Base-by-base conservation (phyloP, 345 rosid species). In the Ceriops decandra region DNA sequence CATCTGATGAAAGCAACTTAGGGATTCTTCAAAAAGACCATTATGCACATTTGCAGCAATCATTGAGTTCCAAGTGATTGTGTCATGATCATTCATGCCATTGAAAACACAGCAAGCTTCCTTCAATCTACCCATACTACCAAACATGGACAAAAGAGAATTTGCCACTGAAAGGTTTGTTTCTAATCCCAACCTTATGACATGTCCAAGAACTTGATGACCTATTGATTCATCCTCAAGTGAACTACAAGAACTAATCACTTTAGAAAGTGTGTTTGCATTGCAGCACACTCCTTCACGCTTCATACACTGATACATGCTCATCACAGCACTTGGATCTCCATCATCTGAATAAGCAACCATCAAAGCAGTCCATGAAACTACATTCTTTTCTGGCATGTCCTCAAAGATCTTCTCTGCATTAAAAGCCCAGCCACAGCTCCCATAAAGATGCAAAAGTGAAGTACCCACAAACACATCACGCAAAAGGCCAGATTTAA, bases 361-460 rank as follows among this genome's bases (percentile, higher is more conserved):
- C 97, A 93, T 90, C 80, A 93, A 65, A 27, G 98, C 89, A 76
- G 97, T 93, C 97, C 97, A 90, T 51, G 98, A 86, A 68, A 89
- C 97, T 5, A 90, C 89, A 71, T 93, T 93, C 70, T 81, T 82
- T 57, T 80, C 68, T 0, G 88, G 89, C 96, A 93, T 90, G 85
- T 89, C 98, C 71, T 87, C 84, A 66, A 93, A 93, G 57, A 93
- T 73, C 76, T 68, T 91, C 77, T 71, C 77, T 11, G 96, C 88
- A 56, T 79, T 60, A 28, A 72, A 57, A 77, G 80, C 81, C 57
- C 78, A 67, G 7, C 86, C 86, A 74, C 82, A 79, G 52, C 71
- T 76, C 35, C 92, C 96, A 77, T 89, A 93, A 33, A 90, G 79
- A 78, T 89, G 95, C 87, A 93, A 68, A 71, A 93, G 67, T 21